Base-by-base conservation (phyloP, 2,329 filamentous ascomycete genomes). In the Aschersonia sp. region DNA sequence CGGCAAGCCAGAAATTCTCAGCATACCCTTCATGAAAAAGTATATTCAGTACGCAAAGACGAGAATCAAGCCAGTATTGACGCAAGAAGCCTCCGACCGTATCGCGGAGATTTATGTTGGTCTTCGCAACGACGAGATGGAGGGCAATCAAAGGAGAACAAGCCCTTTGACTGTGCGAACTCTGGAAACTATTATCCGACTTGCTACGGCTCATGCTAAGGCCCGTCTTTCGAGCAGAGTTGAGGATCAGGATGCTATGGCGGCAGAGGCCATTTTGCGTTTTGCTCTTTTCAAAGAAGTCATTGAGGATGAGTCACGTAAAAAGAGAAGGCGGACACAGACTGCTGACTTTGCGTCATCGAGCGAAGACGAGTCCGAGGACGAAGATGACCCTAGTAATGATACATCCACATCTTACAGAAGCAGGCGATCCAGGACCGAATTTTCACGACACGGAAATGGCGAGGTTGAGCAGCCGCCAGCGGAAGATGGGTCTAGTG, bases 221-320 rank as follows among this genome's bases (percentile, higher is more conserved):
- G 80, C 89, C 5, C 80, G 92, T 31, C 73, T 98, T 5, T 95
- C 89, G 1, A 89, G 80, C 59, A 75, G 87, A 41, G 88, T 98
- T 3, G 89, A 97, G 54, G 85, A 94, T 62, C 82, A 83, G 48
- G 92, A 98, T 63, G 89, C 91, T 1, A 69, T 85, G 47, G 82
- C 89, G 35, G 92, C 92, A 7, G 91, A 98, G 63, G 77, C 80
- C 6, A 94, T 98, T 54, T 70, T 98, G 32, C 80, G 92, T 20
- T 98, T 96, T 60, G 94, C 92, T 2, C 75, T 98, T 38, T 98
- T 98, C 76, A 97, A 97, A 64, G 92, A 98, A 68, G 82, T 98
- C 0, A 75, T 95, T 3, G 75, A 82, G 58, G 75, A 80, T 53
- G 82, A 89, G 62, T 85, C 89, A 50, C 78, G 82, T 56, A 92